Base-by-base conservation (phyloP, 2,329 filamentous ascomycete species). In the Plenodomus tracheiphilus region DNA sequence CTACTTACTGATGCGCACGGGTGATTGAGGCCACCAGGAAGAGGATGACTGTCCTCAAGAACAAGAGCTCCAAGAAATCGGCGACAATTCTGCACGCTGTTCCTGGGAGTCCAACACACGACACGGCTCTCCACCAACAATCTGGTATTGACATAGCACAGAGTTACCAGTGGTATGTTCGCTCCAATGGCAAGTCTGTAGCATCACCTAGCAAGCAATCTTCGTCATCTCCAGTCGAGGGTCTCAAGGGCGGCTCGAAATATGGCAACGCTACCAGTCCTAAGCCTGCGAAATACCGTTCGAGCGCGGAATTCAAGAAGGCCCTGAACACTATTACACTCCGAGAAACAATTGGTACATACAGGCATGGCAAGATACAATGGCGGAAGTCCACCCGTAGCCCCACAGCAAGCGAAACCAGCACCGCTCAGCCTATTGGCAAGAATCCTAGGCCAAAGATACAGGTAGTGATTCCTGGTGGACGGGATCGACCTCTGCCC, bases 281-380 rank as follows among this genome's bases (percentile, higher is more conserved):
- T 11, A 52, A 58, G 13, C 46, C 53, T 15, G 56, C 44, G 34
- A 47, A 47, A 21, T 49, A 41, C 46, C 48, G 47, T 41, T 54
- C 56, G 25, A 43, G 47, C 15, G 38, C 39, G 37, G 64, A 55
- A 51, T 68, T 58, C 21, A 65, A 66, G 43, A 65, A 59, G 21
- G 56, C 61, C 30, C 47, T 56, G 11, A 55, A 46, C 42, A 58
- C 53, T 41, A 46, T 58, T 25, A 60, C 63, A 16, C 47, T 64
- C n/a, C 62, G 57, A 28, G 53, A 57, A 32, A 71, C 61, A n/a
- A 74, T 78, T 50, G 76, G 75, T 5, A 64, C 74, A 3, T 79
- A 76, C 70, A 74, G 71, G 42, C 64, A 78, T 56, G 77, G 76
- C 4, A 69, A 69, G 30, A 70, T 74, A 21, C 66, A 75, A 42